phyloP scores from a whole-genome alignment of 805 yeast genomes.

The Wickerhamiella kurtzmanii region DNA sequence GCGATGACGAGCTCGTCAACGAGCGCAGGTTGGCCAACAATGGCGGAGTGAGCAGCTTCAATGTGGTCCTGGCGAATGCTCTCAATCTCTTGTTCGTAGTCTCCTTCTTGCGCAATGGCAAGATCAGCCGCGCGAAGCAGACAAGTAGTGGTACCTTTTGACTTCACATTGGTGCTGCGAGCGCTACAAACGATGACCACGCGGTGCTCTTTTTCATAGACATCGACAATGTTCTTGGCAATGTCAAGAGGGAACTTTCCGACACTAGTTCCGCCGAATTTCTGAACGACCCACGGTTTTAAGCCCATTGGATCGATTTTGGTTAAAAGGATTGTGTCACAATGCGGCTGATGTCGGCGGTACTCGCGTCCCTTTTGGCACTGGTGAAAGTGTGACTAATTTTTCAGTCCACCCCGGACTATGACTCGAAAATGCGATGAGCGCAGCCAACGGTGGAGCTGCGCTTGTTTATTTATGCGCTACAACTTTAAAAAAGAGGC shows the following conservation, averaged over 20 bases:
- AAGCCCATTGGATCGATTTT: slow-evolving; percentile 1
- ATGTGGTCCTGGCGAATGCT: slow-evolving; percentile 68
- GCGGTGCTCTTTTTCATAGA: slow-evolving; percentile 39
- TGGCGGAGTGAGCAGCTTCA: slow-evolving; percentile 46
- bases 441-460: background rate
- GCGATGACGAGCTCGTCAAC: slow-evolving; percentile 42
- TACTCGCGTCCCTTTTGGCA: background rate
- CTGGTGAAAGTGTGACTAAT: background rate
- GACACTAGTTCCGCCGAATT: slow-evolving; percentile 94
- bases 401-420: background rate
- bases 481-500: background rate
- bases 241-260: slow-evolving; percentile 86
- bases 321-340: background rate
- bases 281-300: slow-evolving; percentile 62
- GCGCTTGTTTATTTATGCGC: background rate
- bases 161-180: slow-evolving; percentile 76
- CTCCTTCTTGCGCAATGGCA: slow-evolving; percentile 22
- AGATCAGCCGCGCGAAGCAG: slow-evolving; percentile 68
- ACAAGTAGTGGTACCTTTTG: slow-evolving; percentile 91
- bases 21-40: slow-evolving; percentile 34
- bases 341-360: background rate
- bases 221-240: slow-evolving; percentile 63
- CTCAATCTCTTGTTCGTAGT: slow-evolving; percentile 43
- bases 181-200: slow-evolving; percentile 97
- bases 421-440: background rate